Conservation (phyloP, 495 filamentous ascomycete genomes). For the Saxophila tyrrhenica region DNA sequence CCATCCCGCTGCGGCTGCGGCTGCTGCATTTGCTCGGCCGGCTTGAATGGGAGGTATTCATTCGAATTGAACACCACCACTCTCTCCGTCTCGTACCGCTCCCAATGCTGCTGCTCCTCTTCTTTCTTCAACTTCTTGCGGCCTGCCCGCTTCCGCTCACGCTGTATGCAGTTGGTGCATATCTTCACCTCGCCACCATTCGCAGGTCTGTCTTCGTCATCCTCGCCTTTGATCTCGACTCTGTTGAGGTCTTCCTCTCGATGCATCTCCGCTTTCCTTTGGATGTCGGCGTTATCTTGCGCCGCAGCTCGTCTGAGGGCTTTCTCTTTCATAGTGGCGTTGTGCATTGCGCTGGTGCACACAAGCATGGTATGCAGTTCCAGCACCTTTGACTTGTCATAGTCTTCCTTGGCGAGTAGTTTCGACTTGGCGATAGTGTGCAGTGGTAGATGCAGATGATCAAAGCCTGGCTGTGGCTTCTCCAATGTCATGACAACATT, state of each 20-base stretch:
- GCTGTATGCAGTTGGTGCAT: slow-evolving; percentile 67
- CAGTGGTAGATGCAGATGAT: slow-evolving; percentile 70
- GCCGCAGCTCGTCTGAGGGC: slow-evolving; percentile 55
- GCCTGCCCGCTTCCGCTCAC: slow-evolving; percentile 76
- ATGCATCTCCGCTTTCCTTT: slow-evolving; percentile 27
- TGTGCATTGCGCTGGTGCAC: slow-evolving; percentile 86
- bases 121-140: slow-evolving; percentile 82
- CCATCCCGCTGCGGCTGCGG: slow-evolving; percentile 25
- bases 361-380: slow-evolving; percentile 74
- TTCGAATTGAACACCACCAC: slow-evolving; percentile 88
- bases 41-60: slow-evolving; percentile 78
- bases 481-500: slow-evolving; percentile 64
- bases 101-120: slow-evolving; percentile 74
- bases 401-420: slow-evolving; percentile 55
- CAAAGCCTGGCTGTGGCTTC: slow-evolving; percentile 59
- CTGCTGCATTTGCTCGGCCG: slow-evolving; percentile 33
- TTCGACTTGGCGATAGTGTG: slow-evolving; percentile 89
- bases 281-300: slow-evolving; percentile 25
- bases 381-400: slow-evolving; percentile 55
- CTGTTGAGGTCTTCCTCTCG: slow-evolving; percentile 11
- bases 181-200: slow-evolving; percentile 83
- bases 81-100: slow-evolving; percentile 60
- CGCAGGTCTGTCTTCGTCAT: slow-evolving; percentile 51
- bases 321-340: slow-evolving; percentile 46
- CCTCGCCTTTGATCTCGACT: slow-evolving; percentile 14